phyloP scores from a whole-genome alignment of 345 rosid species.

The Sisymbrium irio region DNA sequence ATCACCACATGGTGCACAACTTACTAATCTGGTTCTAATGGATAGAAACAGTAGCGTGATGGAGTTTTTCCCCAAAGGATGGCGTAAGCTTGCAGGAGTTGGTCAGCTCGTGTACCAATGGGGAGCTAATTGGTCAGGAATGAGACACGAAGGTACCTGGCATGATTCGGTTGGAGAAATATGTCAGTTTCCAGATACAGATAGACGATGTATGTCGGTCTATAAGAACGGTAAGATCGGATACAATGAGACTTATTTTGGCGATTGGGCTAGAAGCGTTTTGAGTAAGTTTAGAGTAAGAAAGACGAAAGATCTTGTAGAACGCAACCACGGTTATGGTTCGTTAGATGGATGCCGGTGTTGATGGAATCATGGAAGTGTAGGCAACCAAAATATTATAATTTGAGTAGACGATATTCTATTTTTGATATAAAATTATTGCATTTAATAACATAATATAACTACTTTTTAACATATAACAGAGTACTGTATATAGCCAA shows the following conservation, averaged over 20 bases:
- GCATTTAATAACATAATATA: too few species aligned
- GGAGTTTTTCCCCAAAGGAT: conserved; percentile 78
- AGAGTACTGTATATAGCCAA: too few species aligned
- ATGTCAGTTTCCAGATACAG: conserved; percentile 56
- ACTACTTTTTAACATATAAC: too few species aligned
- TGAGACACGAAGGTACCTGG: conserved; percentile 76
- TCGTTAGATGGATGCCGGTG: background rate
- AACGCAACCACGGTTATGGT: background rate
- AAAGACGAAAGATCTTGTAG: conserved; percentile 28
- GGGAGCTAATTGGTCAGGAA: conserved; percentile 81
- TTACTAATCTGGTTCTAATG: conserved; percentile 76
- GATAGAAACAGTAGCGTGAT: conserved; percentile 67
- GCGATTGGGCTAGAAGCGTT: conserved; percentile 53
- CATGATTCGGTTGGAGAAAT: conserved; percentile 55
- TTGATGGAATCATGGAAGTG: conserved; percentile 1
- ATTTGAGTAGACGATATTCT: background rate
- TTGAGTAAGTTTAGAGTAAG: conserved; percentile 38
- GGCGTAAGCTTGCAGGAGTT: conserved; percentile 74
- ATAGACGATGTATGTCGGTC: conserved; percentile 69
- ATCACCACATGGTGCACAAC: conserved; percentile 77
- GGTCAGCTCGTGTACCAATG: conserved; percentile 70
- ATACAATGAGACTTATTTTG: conserved; percentile 47
- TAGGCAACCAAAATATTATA: background rate
- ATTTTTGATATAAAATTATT: too few species aligned
- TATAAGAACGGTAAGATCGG: conserved; percentile 63